phyloP scores from a whole-genome alignment of 2,329 filamentous ascomycete species.

The Neodidymelliopsis sp. region DNA sequence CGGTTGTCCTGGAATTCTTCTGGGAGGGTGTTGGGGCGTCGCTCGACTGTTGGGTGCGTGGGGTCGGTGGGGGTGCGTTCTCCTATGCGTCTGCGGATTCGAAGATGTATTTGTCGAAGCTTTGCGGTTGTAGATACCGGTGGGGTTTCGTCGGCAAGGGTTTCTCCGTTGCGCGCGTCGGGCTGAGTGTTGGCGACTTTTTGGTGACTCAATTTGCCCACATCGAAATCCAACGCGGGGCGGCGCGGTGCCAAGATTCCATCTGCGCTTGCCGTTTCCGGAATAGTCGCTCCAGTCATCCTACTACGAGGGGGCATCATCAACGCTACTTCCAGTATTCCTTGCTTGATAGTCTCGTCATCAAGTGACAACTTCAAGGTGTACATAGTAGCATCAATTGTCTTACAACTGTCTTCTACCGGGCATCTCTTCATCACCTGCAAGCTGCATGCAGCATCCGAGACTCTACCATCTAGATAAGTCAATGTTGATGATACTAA shows the following conservation, averaged over 20 bases:
- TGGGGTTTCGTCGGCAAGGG: conserved; percentile 15
- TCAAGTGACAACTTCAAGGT: no score
- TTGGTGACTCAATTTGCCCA: conserved; percentile 20
- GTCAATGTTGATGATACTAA: no score
- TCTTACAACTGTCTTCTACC: no score
- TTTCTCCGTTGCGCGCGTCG: conserved; percentile 16
- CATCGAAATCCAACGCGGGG: conserved; percentile 14
- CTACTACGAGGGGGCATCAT: no score
- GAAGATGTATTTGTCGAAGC: no score
- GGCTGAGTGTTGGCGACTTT: conserved; percentile 2
- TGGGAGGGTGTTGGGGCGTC: conserved; percentile 12
- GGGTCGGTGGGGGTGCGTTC: conserved; percentile 14
- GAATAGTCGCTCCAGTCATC: background rate
- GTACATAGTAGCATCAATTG: no score
- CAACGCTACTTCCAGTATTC: no score
- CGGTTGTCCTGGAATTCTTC: conserved; percentile 22
- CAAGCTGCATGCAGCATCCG: no score
- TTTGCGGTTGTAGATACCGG: conserved; percentile 11
- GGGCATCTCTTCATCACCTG: no score
- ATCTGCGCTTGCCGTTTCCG: background rate
- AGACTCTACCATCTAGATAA: no score
- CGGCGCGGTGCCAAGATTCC: conserved; percentile 7
- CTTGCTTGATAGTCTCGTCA: no score
- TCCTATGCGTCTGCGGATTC: conserved; percentile 8
- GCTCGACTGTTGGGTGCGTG: conserved; percentile 16